These are phyloP conservation scores for Leccinum rimulosum DNA, from an alignment of 768 basidiomycete genomes.

Conservation along the genomic window DNA sequence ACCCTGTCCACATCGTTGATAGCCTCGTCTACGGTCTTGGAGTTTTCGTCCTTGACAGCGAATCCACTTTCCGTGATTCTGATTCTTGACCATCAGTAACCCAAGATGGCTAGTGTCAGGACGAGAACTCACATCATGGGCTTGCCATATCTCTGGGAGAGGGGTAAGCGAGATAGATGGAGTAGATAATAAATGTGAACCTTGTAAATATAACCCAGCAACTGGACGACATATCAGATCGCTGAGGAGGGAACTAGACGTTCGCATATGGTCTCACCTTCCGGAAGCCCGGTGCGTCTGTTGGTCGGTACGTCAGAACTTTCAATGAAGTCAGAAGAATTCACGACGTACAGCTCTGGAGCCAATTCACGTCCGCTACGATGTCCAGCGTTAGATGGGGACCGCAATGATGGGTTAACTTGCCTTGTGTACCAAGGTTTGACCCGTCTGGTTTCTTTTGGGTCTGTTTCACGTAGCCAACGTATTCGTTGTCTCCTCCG, in stretches of 20 bases:
- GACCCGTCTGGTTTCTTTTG: slow-evolving; percentile 66
- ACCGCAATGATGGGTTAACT: slow-evolving; percentile 3
- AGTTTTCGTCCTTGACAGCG: slow-evolving; percentile 64
- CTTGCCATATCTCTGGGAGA: slow-evolving; percentile 41
- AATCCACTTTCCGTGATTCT: slow-evolving; percentile 79
- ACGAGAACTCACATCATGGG: slow-evolving; percentile 53
- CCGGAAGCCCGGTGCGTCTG: slow-evolving; percentile 70
- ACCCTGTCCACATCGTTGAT: slow-evolving; percentile 61
- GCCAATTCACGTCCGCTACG: slow-evolving; percentile 64
- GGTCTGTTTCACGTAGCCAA: slow-evolving; percentile 60
- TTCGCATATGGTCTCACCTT: slow-evolving; percentile 34
- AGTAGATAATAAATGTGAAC: slow-evolving; percentile 30
- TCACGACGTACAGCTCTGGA: slow-evolving; percentile 58
- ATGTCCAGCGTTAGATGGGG: neutral
- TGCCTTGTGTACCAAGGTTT: slow-evolving; percentile 64
- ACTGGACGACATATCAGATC: slow-evolving; percentile 26
- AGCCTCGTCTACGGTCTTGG: slow-evolving; percentile 52
- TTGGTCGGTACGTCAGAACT: neutral
- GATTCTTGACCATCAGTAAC: neutral
- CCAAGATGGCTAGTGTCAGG: neutral
- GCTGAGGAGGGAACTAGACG: neutral
- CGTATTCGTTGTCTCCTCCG: slow-evolving; percentile 66
- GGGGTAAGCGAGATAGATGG: neutral
- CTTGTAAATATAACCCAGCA: slow-evolving; percentile 72
- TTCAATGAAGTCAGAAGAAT: neutral